Base-by-base conservation (phyloP, 169 alveolate genomes). In the Plasmodium vinckei region DNA sequence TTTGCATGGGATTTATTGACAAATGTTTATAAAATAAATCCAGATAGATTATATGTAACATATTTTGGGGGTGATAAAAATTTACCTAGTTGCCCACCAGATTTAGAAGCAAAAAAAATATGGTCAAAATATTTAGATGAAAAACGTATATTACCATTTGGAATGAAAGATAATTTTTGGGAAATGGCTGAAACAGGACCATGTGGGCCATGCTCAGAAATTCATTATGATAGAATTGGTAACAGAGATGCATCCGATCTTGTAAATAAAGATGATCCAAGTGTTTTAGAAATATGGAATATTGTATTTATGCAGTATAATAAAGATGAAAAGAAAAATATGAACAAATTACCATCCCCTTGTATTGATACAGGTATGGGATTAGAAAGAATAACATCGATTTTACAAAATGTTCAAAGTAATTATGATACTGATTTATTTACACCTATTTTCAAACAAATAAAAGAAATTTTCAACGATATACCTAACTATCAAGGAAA, bases 181-280 rank as follows among this genome's bases (percentile, higher is more conserved):
- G 99, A 97, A 94, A 97, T 97, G 99, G 99, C 98, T 2, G 99
- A 97, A 77, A 96, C 98, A 2, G 99, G 99, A 21, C 99, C 99
- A 9, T 97, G 99, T 68, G 99, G 99, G 10, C 99, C 99, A 2
- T 97, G 99, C 89, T 90, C 98, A n/a, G 99, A 97, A 89, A 95
- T 97, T 33, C 99, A 97, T 94, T 97, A 93, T 87, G 99, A 97
- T 87, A 92, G 97, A 57, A 75, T 95, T 49, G 98, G 98, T 0
- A 94, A 94, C 46, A 92, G 99, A 3, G 98, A 97, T 87, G 98
- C 98, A 5, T 88, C 97, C 5, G 54, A 71, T 47, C 72, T 97
- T 82, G 99, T 97, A 59, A 97, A 97, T 75, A 94, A 89, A 82
- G 99, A 97, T 87, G 98, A 97, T 71, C 99, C 99, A 0, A 95